These are phyloP conservation scores for Ogataea allantospora DNA, from an alignment of 805 yeast genomes.

Conservation along the genomic window DNA sequence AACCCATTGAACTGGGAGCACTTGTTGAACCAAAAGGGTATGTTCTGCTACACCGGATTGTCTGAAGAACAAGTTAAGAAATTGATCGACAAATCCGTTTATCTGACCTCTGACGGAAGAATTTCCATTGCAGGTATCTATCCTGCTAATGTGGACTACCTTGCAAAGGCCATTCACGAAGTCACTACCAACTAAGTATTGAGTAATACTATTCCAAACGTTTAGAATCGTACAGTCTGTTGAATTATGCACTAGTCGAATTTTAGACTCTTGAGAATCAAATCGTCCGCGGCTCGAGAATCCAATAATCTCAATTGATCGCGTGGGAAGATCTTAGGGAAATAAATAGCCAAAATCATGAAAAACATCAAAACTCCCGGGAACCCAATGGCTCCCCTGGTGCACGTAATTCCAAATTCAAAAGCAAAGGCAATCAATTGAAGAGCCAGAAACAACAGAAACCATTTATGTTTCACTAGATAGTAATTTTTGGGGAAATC, in stretches of 20 bases:
- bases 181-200: constrained; percentile 20
- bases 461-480: constrained; percentile 42
- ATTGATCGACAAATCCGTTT: constrained; percentile 72
- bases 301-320: constrained; percentile 66
- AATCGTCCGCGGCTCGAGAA: constrained; percentile 35
- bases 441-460: constrained; percentile 54
- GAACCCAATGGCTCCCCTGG: constrained; percentile 91
- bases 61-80: constrained; percentile 63
- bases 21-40: constrained; percentile 85
- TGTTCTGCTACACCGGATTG: constrained; percentile 93
- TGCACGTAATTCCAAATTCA: constrained; percentile 82
- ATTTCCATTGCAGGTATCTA: constrained; percentile 89
- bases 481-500: constrained; percentile 22
- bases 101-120: constrained; percentile 88
- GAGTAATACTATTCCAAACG: constrained; percentile 3
- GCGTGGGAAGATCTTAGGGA: constrained; percentile 60
- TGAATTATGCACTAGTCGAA: too few species aligned
- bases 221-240: too few species aligned
- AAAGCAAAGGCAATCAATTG: constrained; percentile 69
- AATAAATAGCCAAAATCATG: constrained; percentile 57
- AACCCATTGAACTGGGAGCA: constrained; percentile 78
- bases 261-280: constrained; percentile 31
- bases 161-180: constrained; percentile 46
- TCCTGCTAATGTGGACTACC: constrained; percentile 71
- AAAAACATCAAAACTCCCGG: constrained; percentile 82